These are phyloP conservation scores for Backusella parvicylindrica DNA, from an alignment of 192 early-diverging fungal genomes.

Conservation along the genomic window DNA sequence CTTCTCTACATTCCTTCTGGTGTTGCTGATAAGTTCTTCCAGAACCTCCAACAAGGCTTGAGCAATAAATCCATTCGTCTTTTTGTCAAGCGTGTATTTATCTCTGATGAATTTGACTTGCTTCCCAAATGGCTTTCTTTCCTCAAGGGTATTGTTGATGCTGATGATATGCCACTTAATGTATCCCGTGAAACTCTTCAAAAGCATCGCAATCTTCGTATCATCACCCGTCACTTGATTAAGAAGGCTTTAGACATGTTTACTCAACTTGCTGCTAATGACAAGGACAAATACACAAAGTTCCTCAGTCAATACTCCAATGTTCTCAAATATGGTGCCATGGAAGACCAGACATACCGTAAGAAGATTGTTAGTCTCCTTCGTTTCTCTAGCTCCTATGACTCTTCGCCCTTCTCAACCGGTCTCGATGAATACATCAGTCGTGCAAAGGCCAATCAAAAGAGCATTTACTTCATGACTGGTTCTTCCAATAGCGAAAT, in stretches of 20 bases:
- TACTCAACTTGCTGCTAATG: constrained; percentile 55
- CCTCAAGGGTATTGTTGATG: constrained; percentile 91
- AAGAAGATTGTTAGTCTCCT: constrained; percentile 80
- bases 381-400: constrained; percentile 70
- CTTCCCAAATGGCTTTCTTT: constrained; percentile 92
- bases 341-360: constrained; percentile 73
- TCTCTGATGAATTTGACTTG: constrained; percentile 92
- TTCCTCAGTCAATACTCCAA: constrained; percentile 77
- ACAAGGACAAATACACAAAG: constrained; percentile 58
- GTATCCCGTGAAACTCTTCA: constrained; percentile 98
- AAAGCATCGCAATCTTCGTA: constrained; percentile 73
- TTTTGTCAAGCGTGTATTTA: constrained; percentile 95
- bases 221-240: constrained; percentile 86
- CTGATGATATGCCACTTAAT: constrained; percentile 96
- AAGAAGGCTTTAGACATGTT: constrained; percentile 90
- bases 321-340: constrained; percentile 84
- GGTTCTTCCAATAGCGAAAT: constrained; percentile 68
- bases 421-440: constrained; percentile 75
- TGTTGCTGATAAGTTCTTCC: constrained; percentile 53
- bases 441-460: constrained; percentile 89
- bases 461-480: constrained; percentile 85
- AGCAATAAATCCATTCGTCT: constrained; percentile 70
- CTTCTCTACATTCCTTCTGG: constrained; percentile 82
- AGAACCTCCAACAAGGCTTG: constrained; percentile 37
- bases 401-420: constrained; percentile 41